Conservation (phyloP, 352 stramenopile species). For the Phytophthora multivora region DNA sequence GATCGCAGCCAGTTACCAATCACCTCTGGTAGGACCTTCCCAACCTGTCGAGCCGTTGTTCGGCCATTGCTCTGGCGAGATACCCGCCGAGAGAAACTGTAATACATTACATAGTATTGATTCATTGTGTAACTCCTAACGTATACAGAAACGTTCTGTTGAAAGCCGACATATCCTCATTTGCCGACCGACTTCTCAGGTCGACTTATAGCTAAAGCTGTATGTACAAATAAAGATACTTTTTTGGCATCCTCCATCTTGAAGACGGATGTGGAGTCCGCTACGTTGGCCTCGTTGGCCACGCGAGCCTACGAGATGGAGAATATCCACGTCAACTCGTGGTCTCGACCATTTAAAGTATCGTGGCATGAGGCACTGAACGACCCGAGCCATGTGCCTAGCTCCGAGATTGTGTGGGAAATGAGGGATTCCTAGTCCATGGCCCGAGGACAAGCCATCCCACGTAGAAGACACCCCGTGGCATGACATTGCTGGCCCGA, state of each 20-base stretch:
- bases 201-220: no score
- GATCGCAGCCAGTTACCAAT: constrained; percentile 8
- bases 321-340: constrained; percentile 7
- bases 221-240: constrained; percentile 21
- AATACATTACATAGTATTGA: no score
- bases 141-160: not conserved
- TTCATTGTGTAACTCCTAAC: not conserved
- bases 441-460: constrained; percentile 9
- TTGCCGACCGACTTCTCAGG: no score
- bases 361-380: constrained; percentile 11
- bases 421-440: constrained; percentile 11
- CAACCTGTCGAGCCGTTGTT: constrained; percentile 8
- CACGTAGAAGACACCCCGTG: constrained; percentile 12
- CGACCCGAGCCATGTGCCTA: no score
- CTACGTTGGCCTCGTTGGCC: not conserved
- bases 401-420: not conserved
- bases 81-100: no score
- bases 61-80: no score
- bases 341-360: constrained; percentile 18
- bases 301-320: not conserved
- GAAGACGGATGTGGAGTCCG: not conserved
- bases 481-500: constrained; percentile 18
- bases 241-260: not conserved
- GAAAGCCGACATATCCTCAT: not conserved
- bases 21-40: not conserved